Evolutionary conservation across 1,139 yeast genomes (phyloP), one percentile per base, ranked within the genome.

Genomic region (Diutina siamensis): DNA sequence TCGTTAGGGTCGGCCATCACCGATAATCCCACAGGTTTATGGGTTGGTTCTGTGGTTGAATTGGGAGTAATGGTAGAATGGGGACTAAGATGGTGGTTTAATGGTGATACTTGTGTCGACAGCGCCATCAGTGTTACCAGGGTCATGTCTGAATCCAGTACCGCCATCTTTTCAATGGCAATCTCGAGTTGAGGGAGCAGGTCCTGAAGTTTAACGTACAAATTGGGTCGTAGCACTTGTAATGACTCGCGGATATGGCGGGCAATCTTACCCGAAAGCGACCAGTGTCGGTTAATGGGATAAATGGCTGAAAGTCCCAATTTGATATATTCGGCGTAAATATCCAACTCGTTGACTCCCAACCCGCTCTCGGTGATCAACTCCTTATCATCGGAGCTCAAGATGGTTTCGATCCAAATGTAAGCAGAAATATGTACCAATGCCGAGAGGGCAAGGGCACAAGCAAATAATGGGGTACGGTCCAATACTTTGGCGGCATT

Each of bases 371-470:
- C 13, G 3, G n/a, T 5, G 21, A 38, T 27, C 20, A 38, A 25
- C n/a, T 59, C 49, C 4, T 40, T 57, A 33, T 56, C 54, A 5
- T 34, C 25, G 13, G 33, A 21, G n/a, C 46, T 34, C 44, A 36
- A 46, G 21, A 58, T 47, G 1, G 67, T 60, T 45, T 67, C 71
- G 20, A 64, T 64, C 78, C 78, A 73, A 2, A 73, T 59, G 51
- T 68, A 72, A 0, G 77, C 73, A 47, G 75, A 71, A 10, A 72
- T 54, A 55, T 72, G 76, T 18, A 72, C 75, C 44, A 73, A 55
- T 3, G 73, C 66, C 0, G 76, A 67, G 53, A 72, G 68, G 1
- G 78, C 78, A 46, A 73, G 58, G 0, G 76, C 70, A 52, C 78
- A 73, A 0, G 76, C 76, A 54, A 65, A 64, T 45, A 73, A 58